Evolutionary conservation across 371 early-diverging fungal species (phyloP).

Genomic region (Zychaea mexicana): DNA sequence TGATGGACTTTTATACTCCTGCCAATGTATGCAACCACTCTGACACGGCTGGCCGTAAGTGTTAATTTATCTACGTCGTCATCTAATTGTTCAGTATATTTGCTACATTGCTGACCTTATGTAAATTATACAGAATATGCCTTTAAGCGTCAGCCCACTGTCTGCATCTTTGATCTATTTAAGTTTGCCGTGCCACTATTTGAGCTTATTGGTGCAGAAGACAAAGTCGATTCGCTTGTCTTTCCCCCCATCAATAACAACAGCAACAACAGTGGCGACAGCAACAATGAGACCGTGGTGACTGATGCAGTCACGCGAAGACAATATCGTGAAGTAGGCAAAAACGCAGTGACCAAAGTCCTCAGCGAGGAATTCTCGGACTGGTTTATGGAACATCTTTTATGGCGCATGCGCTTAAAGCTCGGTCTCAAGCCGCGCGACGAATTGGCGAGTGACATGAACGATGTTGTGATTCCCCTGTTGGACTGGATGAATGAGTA

Average conservation of each 20-base stretch:
- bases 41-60: conserved; percentile 58
- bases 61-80: not conserved
- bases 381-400: conserved; percentile 50
- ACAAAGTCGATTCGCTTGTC: conserved; percentile 39
- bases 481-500: conserved; percentile 66
- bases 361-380: conserved; percentile 56
- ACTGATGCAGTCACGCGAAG: conserved; percentile 25
- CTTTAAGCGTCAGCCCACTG: conserved; percentile 81
- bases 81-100: not conserved
- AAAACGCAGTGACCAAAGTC: conserved; percentile 44
- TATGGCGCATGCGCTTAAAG: conserved; percentile 61
- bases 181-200: conserved; percentile 72
- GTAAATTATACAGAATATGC: conserved; percentile 64
- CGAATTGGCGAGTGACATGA: conserved; percentile 46
- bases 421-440: conserved; percentile 38
- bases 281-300: too few relatives aligned
- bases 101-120: not conserved
- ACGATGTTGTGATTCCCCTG: conserved; percentile 64
- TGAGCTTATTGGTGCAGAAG: conserved; percentile 66
- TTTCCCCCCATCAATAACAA: conserved; percentile 26
- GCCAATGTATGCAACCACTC: conserved; percentile 77
- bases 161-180: conserved; percentile 82
- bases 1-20: conserved; percentile 86
- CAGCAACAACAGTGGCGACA: conserved; percentile 9
- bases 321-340: conserved; percentile 38